These are phyloP conservation scores for Aspergillus bridgeri DNA, from an alignment of 495 filamentous ascomycete genomes.

Conservation along the genomic window DNA sequence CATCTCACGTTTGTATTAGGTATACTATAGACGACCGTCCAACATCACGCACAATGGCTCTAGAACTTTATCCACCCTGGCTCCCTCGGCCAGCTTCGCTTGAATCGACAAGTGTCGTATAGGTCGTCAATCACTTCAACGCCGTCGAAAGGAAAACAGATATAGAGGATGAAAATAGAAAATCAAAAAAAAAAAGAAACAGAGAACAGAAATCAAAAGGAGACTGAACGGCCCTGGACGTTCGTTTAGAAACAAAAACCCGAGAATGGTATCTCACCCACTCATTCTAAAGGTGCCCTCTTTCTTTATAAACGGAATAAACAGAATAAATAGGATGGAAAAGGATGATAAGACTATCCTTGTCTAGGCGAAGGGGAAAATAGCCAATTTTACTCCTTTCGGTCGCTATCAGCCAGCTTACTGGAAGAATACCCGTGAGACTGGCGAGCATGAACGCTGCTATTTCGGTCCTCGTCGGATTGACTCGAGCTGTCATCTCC, in stretches of 20 bases:
- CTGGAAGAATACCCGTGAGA: constrained; percentile 14
- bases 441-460: constrained; percentile 21
- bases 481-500: constrained; percentile 53
- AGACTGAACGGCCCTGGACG: constrained; percentile 7
- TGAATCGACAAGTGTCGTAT: constrained; percentile 21
- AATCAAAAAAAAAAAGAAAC: constrained; percentile 2
- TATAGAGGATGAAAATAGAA: constrained; percentile 1
- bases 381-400: constrained; percentile 1
- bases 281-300: constrained; percentile 13
- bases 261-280: constrained; percentile 7
- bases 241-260: constrained; percentile 8
- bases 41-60: constrained; percentile 16
- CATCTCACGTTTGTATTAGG: constrained; percentile 9
- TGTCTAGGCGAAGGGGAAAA: constrained; percentile 7
- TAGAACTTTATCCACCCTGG: constrained; percentile 12
- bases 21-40: constrained; percentile 15
- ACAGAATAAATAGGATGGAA: no score
- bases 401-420: constrained; percentile 16
- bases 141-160: constrained; percentile 16
- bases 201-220: constrained; percentile 12
- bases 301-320: constrained; percentile 10
- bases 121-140: constrained; percentile 27
- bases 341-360: constrained; percentile 1
- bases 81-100: constrained; percentile 7
- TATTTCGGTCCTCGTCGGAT: constrained; percentile 48